Percentiles rank a stretch among this genome's conserved stretches.
Evolutionary conservation across 441 rosid genomes (phyloP).

Genomic region (Erodium texanum): DNA sequence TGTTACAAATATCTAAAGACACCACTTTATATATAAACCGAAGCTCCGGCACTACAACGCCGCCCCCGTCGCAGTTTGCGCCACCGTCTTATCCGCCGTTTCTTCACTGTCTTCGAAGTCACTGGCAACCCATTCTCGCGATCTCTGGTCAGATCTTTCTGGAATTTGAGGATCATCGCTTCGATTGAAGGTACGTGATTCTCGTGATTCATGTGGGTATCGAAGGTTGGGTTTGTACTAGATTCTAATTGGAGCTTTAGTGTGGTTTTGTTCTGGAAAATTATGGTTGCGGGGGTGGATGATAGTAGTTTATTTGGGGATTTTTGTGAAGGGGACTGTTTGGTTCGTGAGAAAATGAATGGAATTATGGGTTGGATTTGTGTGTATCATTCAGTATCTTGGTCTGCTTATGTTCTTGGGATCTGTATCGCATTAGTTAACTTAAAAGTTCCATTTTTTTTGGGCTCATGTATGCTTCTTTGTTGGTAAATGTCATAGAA

Average conservation of each 20-base stretch:
- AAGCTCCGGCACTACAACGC: no score
- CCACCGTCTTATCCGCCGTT: no score
- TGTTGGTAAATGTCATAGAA: neutral
- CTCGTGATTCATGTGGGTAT: neutral
- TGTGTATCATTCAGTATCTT: neutral
- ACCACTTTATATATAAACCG: no score
- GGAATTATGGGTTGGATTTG: neutral
- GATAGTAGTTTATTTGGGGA: neutral
- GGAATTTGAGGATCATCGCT: neutral
- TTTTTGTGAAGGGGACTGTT: constrained; percentile 1
- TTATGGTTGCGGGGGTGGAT: neutral
- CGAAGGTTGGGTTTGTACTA: neutral
- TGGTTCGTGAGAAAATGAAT: neutral
- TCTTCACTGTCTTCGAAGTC: neutral
- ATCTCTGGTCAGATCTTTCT: neutral
- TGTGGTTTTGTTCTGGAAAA: neutral
- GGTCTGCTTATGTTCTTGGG: neutral
- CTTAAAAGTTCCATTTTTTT: neutral
- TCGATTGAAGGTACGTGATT: neutral
- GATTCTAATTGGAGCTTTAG: neutral
- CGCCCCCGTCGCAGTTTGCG: no score
- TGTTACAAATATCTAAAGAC: no score
- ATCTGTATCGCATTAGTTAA: neutral
- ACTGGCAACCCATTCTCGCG: neutral
- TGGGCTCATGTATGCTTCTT: neutral